Conservation (phyloP, 768 basidiomycete genomes). For the Boletus huronensis region DNA sequence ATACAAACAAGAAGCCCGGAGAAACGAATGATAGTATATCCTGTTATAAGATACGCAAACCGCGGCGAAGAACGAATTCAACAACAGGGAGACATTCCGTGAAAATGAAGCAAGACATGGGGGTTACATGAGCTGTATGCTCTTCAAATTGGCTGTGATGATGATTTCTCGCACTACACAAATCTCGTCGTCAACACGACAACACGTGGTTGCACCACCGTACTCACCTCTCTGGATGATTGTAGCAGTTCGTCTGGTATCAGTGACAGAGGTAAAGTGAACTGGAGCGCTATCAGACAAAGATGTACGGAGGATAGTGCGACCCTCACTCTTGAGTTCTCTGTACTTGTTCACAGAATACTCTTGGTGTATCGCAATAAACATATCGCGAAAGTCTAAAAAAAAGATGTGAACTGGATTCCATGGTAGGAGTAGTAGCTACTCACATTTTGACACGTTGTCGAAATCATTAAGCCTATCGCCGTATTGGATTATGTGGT, state of each 20-base stretch:
- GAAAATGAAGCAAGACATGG: slow-evolving; percentile 1
- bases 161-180: slow-evolving; percentile 64
- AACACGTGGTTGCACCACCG: not conserved
- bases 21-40: slow-evolving; percentile 16
- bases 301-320: not conserved
- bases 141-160: slow-evolving; percentile 61
- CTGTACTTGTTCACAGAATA: slow-evolving; percentile 67
- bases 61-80: slow-evolving; percentile 7
- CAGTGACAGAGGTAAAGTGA: slow-evolving; percentile 79
- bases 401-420: slow-evolving; percentile 3
- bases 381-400: slow-evolving; percentile 71
- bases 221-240: slow-evolving; percentile 70
- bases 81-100: slow-evolving; percentile 1
- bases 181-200: slow-evolving; percentile 1
- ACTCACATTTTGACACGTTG: slow-evolving; percentile 68
- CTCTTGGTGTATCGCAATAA: slow-evolving; percentile 64
- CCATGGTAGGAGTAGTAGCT: not conserved
- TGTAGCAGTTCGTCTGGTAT: slow-evolving; percentile 66
- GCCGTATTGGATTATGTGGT: slow-evolving; percentile 68
- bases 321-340: slow-evolving; percentile 64
- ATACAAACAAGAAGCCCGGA: slow-evolving; percentile 15
- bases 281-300: slow-evolving; percentile 40
- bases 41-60: slow-evolving; percentile 16
- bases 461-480: slow-evolving; percentile 79
- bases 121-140: slow-evolving; percentile 39